Evolutionary conservation across 306 rosid species (phyloP).

Genomic region (Cicer yamashitae): DNA sequence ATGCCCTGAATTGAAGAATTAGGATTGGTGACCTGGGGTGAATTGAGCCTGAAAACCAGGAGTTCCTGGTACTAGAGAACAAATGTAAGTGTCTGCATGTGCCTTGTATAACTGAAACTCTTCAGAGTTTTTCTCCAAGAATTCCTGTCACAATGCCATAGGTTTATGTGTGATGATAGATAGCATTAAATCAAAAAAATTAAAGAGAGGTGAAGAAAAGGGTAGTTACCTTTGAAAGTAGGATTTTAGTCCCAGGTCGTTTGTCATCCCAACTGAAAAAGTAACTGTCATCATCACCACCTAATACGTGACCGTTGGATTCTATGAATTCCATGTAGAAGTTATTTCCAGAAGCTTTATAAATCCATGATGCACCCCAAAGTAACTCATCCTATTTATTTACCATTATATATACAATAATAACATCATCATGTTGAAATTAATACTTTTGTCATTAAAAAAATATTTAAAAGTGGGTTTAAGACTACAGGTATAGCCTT

Average conservation of each 20-base stretch:
- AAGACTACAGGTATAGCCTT: slow-evolving; percentile 9
- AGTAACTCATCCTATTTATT: slow-evolving; percentile 82
- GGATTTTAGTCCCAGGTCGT: slow-evolving; percentile 80
- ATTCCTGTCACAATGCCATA: slow-evolving; percentile 53
- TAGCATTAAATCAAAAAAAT: background rate
- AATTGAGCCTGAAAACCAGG: slow-evolving; percentile 74
- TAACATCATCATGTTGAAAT: background rate
- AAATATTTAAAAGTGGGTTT: background rate
- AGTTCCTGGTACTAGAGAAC: slow-evolving; percentile 73
- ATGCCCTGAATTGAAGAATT: background rate
- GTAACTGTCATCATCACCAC: slow-evolving; percentile 78
- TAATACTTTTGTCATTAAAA: background rate
- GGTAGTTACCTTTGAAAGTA: slow-evolving; percentile 72
- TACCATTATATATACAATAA: background rate
- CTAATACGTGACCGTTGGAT: slow-evolving; percentile 80
- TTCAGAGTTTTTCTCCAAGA: slow-evolving; percentile 57
- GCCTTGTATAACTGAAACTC: slow-evolving; percentile 73
- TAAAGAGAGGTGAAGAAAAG: background rate
- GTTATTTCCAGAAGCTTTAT: slow-evolving; percentile 66
- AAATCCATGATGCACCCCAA: slow-evolving; percentile 94
- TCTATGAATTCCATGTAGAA: slow-evolving; percentile 65
- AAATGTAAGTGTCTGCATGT: slow-evolving; percentile 81
- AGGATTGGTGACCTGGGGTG: slow-evolving; percentile 66
- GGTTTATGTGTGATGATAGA: background rate
- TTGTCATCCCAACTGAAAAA: slow-evolving; percentile 95